Conservation (phyloP, 1,284 basidiomycete species). For the Microbotryum lychnidis-dioicae region DNA sequence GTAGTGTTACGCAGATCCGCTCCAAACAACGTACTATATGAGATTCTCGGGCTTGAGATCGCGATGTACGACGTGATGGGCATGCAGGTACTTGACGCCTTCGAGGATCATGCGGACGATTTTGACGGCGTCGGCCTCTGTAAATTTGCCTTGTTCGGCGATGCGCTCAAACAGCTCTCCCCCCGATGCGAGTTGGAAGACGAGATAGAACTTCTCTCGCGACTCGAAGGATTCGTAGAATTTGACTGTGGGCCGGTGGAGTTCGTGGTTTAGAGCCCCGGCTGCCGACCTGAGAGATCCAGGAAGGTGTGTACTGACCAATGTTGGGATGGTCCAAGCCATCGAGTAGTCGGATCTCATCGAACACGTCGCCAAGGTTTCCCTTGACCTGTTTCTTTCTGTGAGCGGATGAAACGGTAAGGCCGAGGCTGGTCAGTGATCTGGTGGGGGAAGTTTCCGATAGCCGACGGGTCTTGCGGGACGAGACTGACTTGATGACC, state of each 20-base stretch:
- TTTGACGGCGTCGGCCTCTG: conserved; percentile 70
- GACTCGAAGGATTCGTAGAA: conserved; percentile 92
- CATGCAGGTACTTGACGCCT: conserved; percentile 35
- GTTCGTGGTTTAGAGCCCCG: background rate
- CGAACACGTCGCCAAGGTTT: conserved; percentile 16
- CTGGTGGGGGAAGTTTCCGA: background rate
- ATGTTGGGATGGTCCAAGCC: conserved; percentile 82
- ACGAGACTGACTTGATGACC: background rate
- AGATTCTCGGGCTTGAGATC: conserved; percentile 36
- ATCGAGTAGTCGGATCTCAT: conserved; percentile 79
- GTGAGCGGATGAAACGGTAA: background rate
- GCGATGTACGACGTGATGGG: conserved; percentile 79
- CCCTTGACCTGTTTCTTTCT: conserved; percentile 27
- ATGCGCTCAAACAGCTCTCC: conserved; percentile 71
- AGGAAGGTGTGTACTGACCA: conserved; percentile 37
- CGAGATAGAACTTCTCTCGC: conserved; percentile 78
- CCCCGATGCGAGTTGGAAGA: conserved; percentile 81
- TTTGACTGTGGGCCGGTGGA: conserved; percentile 52
- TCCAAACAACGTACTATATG: conserved; percentile 11
- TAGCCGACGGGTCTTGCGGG: background rate
- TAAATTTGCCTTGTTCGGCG: conserved; percentile 72
- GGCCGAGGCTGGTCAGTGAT: background rate
- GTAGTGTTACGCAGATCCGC: conserved; percentile 43
- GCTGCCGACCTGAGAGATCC: background rate
- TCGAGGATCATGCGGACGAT: conserved; percentile 54